Conservation (phyloP, 2,329 filamentous ascomycete species). For the Beauveria sp. region DNA sequence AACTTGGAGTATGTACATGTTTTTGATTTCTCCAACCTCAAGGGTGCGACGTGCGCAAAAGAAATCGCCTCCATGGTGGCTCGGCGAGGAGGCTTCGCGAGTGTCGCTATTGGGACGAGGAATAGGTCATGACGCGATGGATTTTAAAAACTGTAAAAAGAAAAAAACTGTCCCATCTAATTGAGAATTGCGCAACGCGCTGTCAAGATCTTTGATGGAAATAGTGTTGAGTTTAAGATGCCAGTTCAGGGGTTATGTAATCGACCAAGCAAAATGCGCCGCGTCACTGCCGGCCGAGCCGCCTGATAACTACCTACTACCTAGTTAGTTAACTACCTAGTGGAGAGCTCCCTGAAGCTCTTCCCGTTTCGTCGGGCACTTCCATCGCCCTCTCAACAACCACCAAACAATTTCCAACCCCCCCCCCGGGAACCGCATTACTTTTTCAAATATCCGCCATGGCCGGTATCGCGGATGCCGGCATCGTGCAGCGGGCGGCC, state of each 20-base stretch:
- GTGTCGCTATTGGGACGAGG: neutral
- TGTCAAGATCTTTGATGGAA: neutral
- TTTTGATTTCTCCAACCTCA: neutral
- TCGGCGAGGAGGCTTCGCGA: neutral
- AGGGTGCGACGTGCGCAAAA: slow-evolving; percentile 4
- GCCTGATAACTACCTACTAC: neutral
- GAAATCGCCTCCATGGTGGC: slow-evolving; percentile 1
- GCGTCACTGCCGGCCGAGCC: slow-evolving; percentile 5
- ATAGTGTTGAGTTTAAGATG: neutral
- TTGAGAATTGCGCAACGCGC: neutral
- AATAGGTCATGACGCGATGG: neutral
- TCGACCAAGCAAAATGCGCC: neutral
- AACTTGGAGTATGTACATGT: neutral
- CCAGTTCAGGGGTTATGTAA: slow-evolving; percentile 8
- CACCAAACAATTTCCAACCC: neutral
- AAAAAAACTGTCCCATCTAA: neutral
- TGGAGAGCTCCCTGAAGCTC: neutral
- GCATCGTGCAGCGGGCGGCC: slow-evolving; percentile 47
- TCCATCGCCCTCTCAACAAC: neutral
- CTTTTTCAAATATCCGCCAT: slow-evolving; percentile 19
- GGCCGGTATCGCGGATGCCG: slow-evolving; percentile 35
- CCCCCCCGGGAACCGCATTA: neutral
- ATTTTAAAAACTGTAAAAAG: neutral
- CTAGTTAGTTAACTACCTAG: neutral
- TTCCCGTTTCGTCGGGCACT: neutral